A percentile compares a stretch with the other conserved stretches of the same genome.
These are phyloP conservation scores for Vaccinium macrocarpon DNA, from an alignment of 148 eudicot genomes.

Conservation along the genomic window DNA sequence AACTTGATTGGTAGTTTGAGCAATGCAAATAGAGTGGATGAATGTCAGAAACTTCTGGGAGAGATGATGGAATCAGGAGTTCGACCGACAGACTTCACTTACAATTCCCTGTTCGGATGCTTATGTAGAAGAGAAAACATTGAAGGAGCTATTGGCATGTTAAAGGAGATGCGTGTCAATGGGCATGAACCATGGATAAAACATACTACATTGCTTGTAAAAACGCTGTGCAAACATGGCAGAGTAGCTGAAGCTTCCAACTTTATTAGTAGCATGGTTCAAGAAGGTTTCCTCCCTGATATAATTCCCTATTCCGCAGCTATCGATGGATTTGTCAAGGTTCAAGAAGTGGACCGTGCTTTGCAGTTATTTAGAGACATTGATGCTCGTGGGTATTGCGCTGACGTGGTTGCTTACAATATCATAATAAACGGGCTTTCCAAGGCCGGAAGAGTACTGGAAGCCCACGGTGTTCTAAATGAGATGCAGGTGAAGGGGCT, in stretches of 20 bases:
- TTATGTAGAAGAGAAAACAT: conserved; percentile 41
- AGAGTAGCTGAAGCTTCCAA: conserved; percentile 57
- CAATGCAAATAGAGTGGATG: conserved; percentile 46
- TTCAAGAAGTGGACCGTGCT: conserved; percentile 57
- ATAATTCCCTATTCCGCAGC: conserved; percentile 65
- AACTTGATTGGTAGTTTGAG: conserved; percentile 60
- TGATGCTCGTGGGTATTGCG: conserved; percentile 58
- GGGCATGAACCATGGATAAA: conserved; percentile 91
- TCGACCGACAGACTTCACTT: conserved; percentile 18
- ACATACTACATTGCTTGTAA: conserved; percentile 66
- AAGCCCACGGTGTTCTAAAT: conserved; percentile 52
- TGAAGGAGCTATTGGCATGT: conserved; percentile 46
- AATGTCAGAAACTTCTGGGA: conserved; percentile 51
- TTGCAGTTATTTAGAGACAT: conserved; percentile 51
- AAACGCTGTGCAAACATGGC: conserved; percentile 53
- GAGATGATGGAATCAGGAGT: conserved; percentile 74
- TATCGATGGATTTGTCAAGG: conserved; percentile 57
- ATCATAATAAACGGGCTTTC: conserved; percentile 72
- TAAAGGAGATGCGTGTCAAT: conserved; percentile 66
- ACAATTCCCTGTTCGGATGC: conserved; percentile 26
- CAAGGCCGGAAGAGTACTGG: conserved; percentile 52
- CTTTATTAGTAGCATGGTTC: conserved; percentile 54
- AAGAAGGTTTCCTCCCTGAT: conserved; percentile 68
- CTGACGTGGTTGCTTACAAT: conserved; percentile 83
- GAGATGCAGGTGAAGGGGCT: conserved; percentile 62